Evolutionary conservation across 176 grass and related monocot species (phyloP).

Genomic region (Aegilops bicornis): DNA sequence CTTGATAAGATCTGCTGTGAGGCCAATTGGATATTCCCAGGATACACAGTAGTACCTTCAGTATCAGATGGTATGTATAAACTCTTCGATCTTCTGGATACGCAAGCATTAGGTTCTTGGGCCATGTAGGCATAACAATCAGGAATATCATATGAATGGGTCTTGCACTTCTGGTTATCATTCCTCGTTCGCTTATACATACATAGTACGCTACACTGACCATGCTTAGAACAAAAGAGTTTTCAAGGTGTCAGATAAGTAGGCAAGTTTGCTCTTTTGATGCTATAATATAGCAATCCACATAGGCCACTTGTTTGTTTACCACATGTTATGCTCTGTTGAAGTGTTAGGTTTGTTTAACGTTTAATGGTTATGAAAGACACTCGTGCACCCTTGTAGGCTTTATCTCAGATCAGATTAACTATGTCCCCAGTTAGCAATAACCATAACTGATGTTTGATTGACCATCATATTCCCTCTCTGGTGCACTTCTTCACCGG

Average conservation of each 20-base stretch:
- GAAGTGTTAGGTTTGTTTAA: not conserved
- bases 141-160: not conserved
- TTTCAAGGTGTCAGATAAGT: not conserved
- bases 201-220: not conserved
- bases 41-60: slow-evolving; percentile 46
- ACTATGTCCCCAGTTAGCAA: not conserved
- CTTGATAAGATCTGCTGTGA: slow-evolving; percentile 45
- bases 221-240: not conserved
- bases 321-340: not conserved
- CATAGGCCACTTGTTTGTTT: not conserved
- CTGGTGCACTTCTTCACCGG: not conserved
- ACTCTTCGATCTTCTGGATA: slow-evolving; percentile 1
- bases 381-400: not conserved
- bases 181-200: not conserved
- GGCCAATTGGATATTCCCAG: slow-evolving; percentile 48
- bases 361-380: not conserved
- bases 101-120: not conserved
- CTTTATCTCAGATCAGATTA: not conserved
- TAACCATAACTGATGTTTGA: not conserved
- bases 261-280: not conserved
- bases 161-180: not conserved
- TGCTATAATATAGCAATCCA: not conserved
- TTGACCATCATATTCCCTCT: not conserved
- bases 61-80: slow-evolving; percentile 33
- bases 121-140: not conserved